Conservation (phyloP, 176 grass and related monocot genomes). For the Bothriochloa decipiens region DNA sequence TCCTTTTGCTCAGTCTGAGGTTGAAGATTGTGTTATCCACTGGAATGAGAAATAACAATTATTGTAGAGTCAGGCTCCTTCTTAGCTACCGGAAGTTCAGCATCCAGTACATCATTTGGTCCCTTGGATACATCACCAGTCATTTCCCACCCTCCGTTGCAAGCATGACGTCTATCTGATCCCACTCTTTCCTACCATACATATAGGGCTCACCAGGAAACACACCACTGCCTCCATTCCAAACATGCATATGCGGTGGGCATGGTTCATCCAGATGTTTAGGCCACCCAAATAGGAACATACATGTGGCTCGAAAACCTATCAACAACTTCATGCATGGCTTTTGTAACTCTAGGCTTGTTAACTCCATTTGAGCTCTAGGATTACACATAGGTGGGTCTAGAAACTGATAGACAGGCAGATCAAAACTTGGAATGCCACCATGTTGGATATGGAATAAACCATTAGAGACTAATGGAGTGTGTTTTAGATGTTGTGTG, state of each 20-base stretch:
- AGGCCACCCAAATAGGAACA: conserved; percentile 86
- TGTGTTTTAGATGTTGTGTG: conserved; percentile 27
- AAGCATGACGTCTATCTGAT: conserved; percentile 65
- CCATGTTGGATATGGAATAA: conserved; percentile 88
- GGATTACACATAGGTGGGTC: conserved; percentile 48
- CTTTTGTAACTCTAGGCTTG: conserved; percentile 56
- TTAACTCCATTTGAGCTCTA: conserved; percentile 23
- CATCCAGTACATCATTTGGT: conserved; percentile 50
- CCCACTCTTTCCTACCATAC: conserved; percentile 76
- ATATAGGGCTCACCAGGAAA: conserved; percentile 67
- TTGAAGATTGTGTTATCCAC: conserved; percentile 39
- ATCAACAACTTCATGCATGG: conserved; percentile 84
- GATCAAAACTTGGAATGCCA: conserved; percentile 81
- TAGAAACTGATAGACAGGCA: conserved; percentile 69
- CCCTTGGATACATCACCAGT: conserved; percentile 61
- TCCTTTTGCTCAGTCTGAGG: conserved; percentile 44
- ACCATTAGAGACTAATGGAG: conserved; percentile 71
- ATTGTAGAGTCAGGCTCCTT: conserved; percentile 57
- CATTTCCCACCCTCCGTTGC: conserved; percentile 63
- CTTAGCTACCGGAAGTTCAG: conserved; percentile 56
- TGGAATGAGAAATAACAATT: conserved; percentile 39
- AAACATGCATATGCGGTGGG: conserved; percentile 73
- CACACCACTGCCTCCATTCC: conserved; percentile 62
- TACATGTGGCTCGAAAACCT: conserved; percentile 76
- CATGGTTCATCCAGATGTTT: conserved; percentile 77